Conservation (phyloP, 2,329 filamentous ascomycete genomes). For the Aureobasidium lini region DNA sequence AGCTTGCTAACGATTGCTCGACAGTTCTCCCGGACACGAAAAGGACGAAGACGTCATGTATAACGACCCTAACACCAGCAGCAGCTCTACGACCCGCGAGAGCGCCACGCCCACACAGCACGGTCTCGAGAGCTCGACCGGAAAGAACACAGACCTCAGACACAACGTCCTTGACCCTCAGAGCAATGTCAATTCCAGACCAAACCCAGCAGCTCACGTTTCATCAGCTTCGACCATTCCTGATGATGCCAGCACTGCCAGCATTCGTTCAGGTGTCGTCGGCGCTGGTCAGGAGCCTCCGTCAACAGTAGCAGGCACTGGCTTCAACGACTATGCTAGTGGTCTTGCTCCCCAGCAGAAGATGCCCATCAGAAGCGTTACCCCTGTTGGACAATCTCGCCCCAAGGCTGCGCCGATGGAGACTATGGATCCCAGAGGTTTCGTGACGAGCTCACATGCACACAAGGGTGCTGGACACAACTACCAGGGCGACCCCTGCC, state of each 20-base stretch:
- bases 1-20: not conserved
- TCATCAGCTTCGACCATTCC: not conserved
- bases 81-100: slow-evolving; percentile 2
- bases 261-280: slow-evolving; percentile 35
- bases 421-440: slow-evolving; percentile 7
- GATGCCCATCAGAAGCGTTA: slow-evolving; percentile 2
- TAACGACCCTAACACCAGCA: slow-evolving; percentile 19
- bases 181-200: slow-evolving; percentile 16
- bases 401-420: not conserved
- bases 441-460: slow-evolving; percentile 2
- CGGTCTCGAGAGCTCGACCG: not conserved
- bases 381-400: not conserved
- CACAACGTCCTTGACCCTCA: slow-evolving; percentile 17
- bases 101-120: not conserved
- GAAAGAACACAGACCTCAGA: not conserved
- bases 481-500: slow-evolving; percentile 22
- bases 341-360: slow-evolving; percentile 8
- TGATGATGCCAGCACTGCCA: slow-evolving; percentile 24
- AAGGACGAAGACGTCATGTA: slow-evolving; percentile 32
- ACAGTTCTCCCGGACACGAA: slow-evolving; percentile 24
- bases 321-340: slow-evolving; percentile 11
- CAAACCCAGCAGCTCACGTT: slow-evolving; percentile 14
- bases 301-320: not conserved
- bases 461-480: slow-evolving; percentile 21
- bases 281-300: slow-evolving; percentile 19